phyloP scores from a whole-genome alignment of 1,284 basidiomycete species.

The Volvariella volvacea region DNA sequence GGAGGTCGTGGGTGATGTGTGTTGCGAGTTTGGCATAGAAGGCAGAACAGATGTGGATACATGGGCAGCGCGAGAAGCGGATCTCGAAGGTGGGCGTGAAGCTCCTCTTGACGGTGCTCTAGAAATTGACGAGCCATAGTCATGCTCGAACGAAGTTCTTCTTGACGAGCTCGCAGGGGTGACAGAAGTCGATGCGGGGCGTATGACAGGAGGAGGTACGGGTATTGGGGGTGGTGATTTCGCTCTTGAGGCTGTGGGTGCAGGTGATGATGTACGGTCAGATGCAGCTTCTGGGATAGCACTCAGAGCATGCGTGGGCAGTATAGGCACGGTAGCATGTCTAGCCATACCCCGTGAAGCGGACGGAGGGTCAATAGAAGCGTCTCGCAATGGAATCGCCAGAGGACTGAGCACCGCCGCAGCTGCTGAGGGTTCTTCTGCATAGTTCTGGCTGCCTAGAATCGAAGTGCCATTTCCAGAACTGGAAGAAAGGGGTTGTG shows the following conservation, averaged over 20 bases:
- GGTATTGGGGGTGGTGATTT: too few relatives aligned
- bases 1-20: neutral
- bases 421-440: neutral
- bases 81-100: neutral
- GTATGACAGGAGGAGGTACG: too few relatives aligned
- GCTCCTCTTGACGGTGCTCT: neutral
- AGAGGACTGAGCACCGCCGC: constrained; percentile 43
- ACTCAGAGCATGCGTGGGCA: constrained; percentile 17
- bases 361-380: constrained; percentile 26
- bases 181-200: too few relatives aligned
- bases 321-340: constrained; percentile 22
- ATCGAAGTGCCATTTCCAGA: constrained; percentile 7
- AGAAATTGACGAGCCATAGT: neutral
- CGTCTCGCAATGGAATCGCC: constrained; percentile 12
- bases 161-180: too few relatives aligned
- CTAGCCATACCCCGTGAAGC: constrained; percentile 7
- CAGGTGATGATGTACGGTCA: constrained; percentile 8
- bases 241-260: too few relatives aligned
- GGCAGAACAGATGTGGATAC: too few relatives aligned
- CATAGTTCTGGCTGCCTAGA: neutral
- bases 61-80: neutral
- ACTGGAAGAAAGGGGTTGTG: neutral
- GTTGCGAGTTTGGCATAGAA: neutral
- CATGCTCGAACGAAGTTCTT: too few relatives aligned
- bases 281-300: constrained; percentile 23